phyloP scores from a whole-genome alignment of 2,329 filamentous ascomycete genomes.

The Beauveria asiatica region DNA sequence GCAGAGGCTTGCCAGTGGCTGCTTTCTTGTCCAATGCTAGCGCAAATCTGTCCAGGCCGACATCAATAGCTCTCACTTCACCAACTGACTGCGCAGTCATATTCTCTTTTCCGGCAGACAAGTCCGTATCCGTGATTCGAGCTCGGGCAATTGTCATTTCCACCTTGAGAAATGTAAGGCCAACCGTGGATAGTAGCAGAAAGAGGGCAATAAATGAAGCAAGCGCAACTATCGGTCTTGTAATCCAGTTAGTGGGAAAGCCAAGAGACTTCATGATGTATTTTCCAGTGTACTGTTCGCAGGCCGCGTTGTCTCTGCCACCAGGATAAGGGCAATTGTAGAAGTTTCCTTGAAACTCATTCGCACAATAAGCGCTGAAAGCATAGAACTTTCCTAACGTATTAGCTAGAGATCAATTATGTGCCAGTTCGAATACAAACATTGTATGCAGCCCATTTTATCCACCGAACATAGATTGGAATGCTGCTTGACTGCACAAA shows the following conservation, averaged over 20 bases:
- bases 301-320: conserved; percentile 54
- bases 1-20: conserved; percentile 40
- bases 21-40: conserved; percentile 56
- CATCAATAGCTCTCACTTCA: conserved; percentile 51
- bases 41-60: conserved; percentile 56
- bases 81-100: conserved; percentile 45
- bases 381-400: conserved; percentile 47
- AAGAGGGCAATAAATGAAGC: conserved; percentile 57
- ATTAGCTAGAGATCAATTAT: conserved; percentile 13
- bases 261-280: conserved; percentile 64
- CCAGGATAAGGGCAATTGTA: conserved; percentile 62
- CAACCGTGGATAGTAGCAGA: conserved; percentile 48
- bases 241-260: conserved; percentile 59
- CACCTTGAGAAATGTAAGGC: conserved; percentile 55
- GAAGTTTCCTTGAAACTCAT: conserved; percentile 64
- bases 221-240: conserved; percentile 55
- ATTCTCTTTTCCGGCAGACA: conserved; percentile 63
- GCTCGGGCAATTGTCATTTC: conserved; percentile 63
- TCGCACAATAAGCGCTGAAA: conserved; percentile 61
- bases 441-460: conserved; percentile 59
- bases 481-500: conserved; percentile 68
- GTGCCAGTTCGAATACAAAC: conserved; percentile 25
- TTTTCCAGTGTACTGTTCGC: conserved; percentile 58
- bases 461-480: conserved; percentile 69
- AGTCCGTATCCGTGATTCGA: conserved; percentile 48